Conservation (phyloP, 192 early-diverging fungal genomes). For the Backusella mclennaniae region DNA sequence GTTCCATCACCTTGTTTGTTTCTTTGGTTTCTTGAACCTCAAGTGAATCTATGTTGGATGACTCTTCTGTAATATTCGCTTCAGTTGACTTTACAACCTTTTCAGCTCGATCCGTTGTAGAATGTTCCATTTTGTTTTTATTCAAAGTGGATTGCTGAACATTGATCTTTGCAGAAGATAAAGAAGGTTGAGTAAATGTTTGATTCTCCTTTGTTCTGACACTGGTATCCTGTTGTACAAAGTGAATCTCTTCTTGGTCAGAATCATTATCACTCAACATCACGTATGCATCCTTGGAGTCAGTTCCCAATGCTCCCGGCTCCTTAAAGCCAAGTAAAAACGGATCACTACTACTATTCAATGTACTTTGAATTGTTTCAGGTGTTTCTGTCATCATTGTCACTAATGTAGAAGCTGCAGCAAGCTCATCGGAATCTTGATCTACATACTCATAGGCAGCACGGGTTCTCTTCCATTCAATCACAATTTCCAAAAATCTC, state of each 20-base stretch:
- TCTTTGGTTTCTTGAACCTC: neutral
- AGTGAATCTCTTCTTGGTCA: slow-evolving; percentile 16
- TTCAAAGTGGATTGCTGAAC: no score
- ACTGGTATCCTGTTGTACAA: neutral
- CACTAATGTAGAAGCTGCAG: neutral
- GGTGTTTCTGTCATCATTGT: neutral
- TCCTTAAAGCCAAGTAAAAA: neutral
- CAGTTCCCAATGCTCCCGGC: neutral
- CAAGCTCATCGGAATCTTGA: neutral
- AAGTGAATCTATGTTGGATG: neutral
- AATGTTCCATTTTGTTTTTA: neutral
- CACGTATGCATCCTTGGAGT: neutral
- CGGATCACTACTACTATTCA: neutral
- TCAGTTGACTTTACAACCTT: neutral
- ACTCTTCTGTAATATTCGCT: no score
- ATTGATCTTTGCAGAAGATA: neutral
- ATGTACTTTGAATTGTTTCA: neutral
- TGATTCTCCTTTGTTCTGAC: neutral
- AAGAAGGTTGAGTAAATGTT: neutral
- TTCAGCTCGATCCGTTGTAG: neutral
- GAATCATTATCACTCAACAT: neutral
- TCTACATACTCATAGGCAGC: neutral
- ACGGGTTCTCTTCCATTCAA: slow-evolving; percentile 16
- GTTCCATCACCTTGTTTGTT: no score
- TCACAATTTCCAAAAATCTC: slow-evolving; percentile 34